Percentiles rank a stretch among this genome's conserved stretches.
These are phyloP conservation scores for Ambrosiella cleistominuta DNA, from an alignment of 2,329 filamentous ascomycete species.

Conservation along the genomic window DNA sequence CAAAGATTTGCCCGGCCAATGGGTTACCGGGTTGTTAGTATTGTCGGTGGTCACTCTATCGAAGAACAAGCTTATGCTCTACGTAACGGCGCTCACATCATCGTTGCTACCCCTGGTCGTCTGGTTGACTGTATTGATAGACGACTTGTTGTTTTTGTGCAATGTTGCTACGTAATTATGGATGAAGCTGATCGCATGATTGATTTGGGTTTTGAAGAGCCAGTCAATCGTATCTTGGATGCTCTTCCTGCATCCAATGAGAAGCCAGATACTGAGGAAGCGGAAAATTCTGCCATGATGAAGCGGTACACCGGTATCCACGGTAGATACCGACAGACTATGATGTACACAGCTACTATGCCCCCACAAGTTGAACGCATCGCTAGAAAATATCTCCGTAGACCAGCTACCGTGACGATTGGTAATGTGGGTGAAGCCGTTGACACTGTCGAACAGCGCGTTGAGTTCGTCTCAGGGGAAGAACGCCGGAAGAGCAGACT, in stretches of 20 bases:
- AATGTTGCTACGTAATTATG: slow-evolving; percentile 98
- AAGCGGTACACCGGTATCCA: slow-evolving; percentile 55
- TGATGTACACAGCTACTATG: slow-evolving; percentile 99
- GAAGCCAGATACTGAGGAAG: slow-evolving; percentile 85
- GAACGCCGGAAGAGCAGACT: slow-evolving; percentile 94
- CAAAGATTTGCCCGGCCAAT: slow-evolving; percentile 80
- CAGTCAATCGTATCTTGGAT: slow-evolving; percentile 92
- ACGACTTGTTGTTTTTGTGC: slow-evolving; percentile 74
- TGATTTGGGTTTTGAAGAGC: slow-evolving; percentile 92
- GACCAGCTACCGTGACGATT: slow-evolving; percentile 86
- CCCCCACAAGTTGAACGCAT: slow-evolving; percentile 81
- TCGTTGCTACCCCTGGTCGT: slow-evolving; percentile 95
- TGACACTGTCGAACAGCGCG: slow-evolving; percentile 92
- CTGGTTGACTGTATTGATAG: slow-evolving; percentile 94
- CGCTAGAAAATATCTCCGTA: slow-evolving; percentile 86
- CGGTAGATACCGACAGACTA: slow-evolving; percentile 83
- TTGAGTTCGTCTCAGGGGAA: slow-evolving; percentile 78
- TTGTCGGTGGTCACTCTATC: slow-evolving; percentile 90
- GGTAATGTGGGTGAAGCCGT: slow-evolving; percentile 91
- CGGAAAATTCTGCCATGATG: slow-evolving; percentile 78
- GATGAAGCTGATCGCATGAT: slow-evolving; percentile 99
- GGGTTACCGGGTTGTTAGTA: slow-evolving; percentile 86
- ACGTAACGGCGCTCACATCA: slow-evolving; percentile 85
- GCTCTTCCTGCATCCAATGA: slow-evolving; percentile 83
- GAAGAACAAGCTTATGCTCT: slow-evolving; percentile 87